Evolutionary conservation across 2,329 filamentous ascomycete species (phyloP).

Genomic region (Setomelanomma holmii): DNA sequence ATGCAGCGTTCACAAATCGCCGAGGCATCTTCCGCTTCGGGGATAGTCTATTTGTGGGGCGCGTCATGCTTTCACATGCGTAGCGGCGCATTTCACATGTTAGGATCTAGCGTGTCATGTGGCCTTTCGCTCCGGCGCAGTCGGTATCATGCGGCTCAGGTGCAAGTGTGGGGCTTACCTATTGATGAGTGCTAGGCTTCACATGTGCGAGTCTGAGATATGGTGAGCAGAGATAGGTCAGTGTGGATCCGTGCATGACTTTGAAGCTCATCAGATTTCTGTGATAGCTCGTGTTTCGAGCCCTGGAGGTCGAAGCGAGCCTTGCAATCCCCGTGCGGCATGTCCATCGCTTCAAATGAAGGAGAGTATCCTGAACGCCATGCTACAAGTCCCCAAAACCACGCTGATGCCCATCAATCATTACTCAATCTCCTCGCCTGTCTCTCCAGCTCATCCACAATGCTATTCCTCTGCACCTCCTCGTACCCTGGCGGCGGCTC

Average conservation of each 20-base stretch:
- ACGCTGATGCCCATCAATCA: slow-evolving; percentile 11
- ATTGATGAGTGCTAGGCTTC: not conserved
- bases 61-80: slow-evolving; percentile 27
- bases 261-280: too few relatives aligned
- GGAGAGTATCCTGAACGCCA: slow-evolving; percentile 29
- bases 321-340: not conserved
- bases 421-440: slow-evolving; percentile 27
- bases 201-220: not conserved
- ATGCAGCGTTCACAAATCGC: slow-evolving; percentile 13
- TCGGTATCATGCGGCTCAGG: not conserved
- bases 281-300: not conserved
- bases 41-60: slow-evolving; percentile 20
- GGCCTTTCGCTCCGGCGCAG: not conserved
- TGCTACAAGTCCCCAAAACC: slow-evolving; percentile 23
- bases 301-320: not conserved
- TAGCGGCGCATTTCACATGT: slow-evolving; percentile 29
- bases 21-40: slow-evolving; percentile 20
- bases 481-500: slow-evolving; percentile 93
- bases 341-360: not conserved
- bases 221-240: too few relatives aligned
- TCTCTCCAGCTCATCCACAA: slow-evolving; percentile 74
- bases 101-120: slow-evolving; percentile 7
- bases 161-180: not conserved
- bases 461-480: slow-evolving; percentile 82
- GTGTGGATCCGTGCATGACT: too few relatives aligned